These are phyloP conservation scores for Gryganskiella cystojenkinii DNA, from an alignment of 192 early-diverging fungal species.

Conservation along the genomic window DNA sequence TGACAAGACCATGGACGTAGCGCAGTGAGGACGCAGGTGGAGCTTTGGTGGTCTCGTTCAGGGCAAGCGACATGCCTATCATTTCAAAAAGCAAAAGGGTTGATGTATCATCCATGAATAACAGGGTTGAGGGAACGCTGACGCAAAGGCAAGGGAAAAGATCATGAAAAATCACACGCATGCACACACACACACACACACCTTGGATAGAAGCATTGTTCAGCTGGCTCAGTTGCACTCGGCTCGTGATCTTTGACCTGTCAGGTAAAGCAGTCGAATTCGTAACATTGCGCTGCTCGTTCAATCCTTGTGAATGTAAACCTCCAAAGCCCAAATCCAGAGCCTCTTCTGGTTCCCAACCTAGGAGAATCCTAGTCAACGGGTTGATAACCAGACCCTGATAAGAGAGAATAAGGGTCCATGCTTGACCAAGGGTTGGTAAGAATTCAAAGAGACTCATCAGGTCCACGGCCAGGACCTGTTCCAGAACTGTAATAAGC, in stretches of 20 bases:
- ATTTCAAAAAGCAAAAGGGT: neutral
- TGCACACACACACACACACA: neutral
- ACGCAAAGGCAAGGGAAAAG: neutral
- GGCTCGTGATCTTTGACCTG: slow-evolving; percentile 43
- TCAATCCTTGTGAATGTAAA: neutral
- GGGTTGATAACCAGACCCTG: slow-evolving; percentile 16
- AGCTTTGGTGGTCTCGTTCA: slow-evolving; percentile 5
- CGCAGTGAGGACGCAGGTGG: slow-evolving; percentile 9
- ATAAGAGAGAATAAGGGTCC: slow-evolving; percentile 3
- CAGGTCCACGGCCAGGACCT: slow-evolving; percentile 25
- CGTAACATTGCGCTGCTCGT: slow-evolving; percentile 30
- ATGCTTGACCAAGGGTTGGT: slow-evolving; percentile 18
- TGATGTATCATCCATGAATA: neutral
- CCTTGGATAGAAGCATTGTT: slow-evolving; percentile 22
- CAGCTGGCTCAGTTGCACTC: slow-evolving; percentile 33
- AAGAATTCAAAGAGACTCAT: slow-evolving; percentile 14
- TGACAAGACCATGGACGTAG: slow-evolving; percentile 79
- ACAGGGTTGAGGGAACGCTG: too few relatives aligned
- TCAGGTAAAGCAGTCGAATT: slow-evolving; percentile 4
- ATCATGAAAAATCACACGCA: neutral
- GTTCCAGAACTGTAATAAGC: slow-evolving; percentile 18
- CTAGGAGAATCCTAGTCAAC: slow-evolving; percentile 26
- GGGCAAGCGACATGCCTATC: slow-evolving; percentile 12
- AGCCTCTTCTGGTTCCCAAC: slow-evolving; percentile 35
- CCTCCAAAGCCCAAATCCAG: neutral